Evolutionary conservation across 371 early-diverging fungal genomes (phyloP), one percentile per base, ranked within the genome.

Genomic region (Syncephalastrum racemosum): DNA sequence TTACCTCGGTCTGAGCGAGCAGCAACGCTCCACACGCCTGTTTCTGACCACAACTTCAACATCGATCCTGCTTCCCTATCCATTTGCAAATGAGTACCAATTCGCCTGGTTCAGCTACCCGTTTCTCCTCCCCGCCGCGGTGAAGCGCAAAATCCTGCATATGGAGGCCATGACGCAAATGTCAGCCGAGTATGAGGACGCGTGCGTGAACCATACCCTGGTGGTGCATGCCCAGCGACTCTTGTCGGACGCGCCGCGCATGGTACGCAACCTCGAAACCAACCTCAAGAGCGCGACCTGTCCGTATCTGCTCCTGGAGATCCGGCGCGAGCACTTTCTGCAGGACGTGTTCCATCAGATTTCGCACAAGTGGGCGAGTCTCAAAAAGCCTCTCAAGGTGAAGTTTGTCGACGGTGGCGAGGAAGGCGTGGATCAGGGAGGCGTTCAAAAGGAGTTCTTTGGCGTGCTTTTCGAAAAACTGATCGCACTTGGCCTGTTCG

Each of bases 391-490:
- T 0, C 73, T 97, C 19, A 87, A 88, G 41, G 88, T 95, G 50
- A 82, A 86, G 62, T 95, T 96, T 76, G 68, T 90, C 8, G 85
- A 83, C 7, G 87, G 90, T 43, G 94, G 90, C 10, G 97, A 97
- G 68, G 89, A 87, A 59, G 85, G 90, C 72, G 91, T 88, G 54
- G 98, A 98, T 71, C 95, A 90, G 52, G 99, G 99, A 15, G 99
- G 99, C 1, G 82, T 99, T 6, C 90, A 93, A 55, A 96, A 97
- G 60, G 99, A 99, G 55, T 97, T 94, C 88, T 94, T 96, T 68
- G 81, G 90, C 58, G 85, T 96, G 18, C 77, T 97, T 10, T 84
- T 94, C 48, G 88, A 96, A 20, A 92, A 96, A 47, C 74, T 97
- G 20, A 85, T 95, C 64, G 88, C 92, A 62, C 86, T 88, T 62